Conservation (phyloP, 139 green algal species). For the Chlamydomonas sp. region DNA sequence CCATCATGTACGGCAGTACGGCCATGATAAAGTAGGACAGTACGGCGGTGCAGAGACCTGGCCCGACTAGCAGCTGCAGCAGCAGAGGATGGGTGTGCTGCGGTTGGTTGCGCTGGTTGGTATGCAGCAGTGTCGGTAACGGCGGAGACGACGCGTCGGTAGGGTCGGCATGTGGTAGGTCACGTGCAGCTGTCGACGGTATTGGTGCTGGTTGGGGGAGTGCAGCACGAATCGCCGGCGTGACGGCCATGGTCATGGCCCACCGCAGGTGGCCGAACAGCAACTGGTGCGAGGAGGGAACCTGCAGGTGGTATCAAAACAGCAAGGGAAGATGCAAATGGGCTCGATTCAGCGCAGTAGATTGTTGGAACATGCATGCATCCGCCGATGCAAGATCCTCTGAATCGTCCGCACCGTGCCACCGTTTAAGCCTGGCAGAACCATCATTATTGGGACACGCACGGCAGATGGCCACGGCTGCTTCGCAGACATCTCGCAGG, state of each 20-base stretch:
- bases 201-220: too few relatives aligned
- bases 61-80: too few relatives aligned
- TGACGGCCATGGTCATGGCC: not conserved
- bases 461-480: not conserved
- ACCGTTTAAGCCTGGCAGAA: not conserved
- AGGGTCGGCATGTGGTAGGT: too few relatives aligned
- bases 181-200: too few relatives aligned
- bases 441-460: not conserved
- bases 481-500: too few relatives aligned
- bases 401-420: not conserved
- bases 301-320: not conserved
- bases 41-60: too few relatives aligned
- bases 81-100: not conserved
- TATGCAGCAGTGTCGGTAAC: too few relatives aligned
- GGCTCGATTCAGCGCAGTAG: not conserved
- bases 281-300: not conserved
- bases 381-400: too few relatives aligned
- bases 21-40: not conserved
- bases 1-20: slow-evolving; percentile 1
- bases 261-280: not conserved
- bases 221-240: too few relatives aligned
- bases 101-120: not conserved
- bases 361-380: too few relatives aligned
- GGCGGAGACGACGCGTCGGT: not conserved
- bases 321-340: too few relatives aligned